Evolutionary conservation across 306 rosid genomes (phyloP).

Genomic region (Vachellia pachyceras): DNA sequence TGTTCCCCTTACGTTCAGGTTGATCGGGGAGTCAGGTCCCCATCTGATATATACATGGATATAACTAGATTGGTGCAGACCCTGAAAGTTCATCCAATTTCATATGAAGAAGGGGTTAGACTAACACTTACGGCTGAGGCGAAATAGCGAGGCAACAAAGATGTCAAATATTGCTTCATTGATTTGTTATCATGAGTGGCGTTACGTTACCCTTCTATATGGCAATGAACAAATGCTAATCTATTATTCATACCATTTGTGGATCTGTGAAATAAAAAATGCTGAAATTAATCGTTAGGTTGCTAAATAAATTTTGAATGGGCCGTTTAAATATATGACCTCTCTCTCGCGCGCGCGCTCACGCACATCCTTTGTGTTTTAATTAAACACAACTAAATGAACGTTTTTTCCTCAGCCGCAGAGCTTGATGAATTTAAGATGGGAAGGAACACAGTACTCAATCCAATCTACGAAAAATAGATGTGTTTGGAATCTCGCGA

Average conservation of each 20-base stretch:
- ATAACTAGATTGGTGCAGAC: conserved; percentile 71
- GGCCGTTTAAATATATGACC: background rate
- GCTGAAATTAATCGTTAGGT: background rate
- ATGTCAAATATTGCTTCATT: conserved; percentile 15
- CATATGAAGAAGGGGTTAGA: conserved; percentile 80
- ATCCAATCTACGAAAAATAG: background rate
- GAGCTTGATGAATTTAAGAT: background rate
- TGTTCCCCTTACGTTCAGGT: conserved; percentile 52
- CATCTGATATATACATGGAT: conserved; percentile 94
- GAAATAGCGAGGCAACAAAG: conserved; percentile 44
- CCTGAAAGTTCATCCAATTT: conserved; percentile 61
- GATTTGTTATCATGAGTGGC: conserved; percentile 22
- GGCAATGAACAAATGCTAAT: background rate
- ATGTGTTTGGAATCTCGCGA: too few relatives aligned
- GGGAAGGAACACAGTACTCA: background rate
- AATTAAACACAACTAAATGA: too few relatives aligned
- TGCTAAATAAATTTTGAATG: background rate
- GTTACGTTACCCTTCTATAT: conserved; percentile 5
- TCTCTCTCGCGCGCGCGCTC: background rate
- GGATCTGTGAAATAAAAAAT: background rate
- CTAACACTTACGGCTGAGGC: conserved; percentile 63
- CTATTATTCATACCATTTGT: background rate
- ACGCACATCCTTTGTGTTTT: too few relatives aligned
- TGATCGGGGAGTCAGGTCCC: conserved; percentile 88
- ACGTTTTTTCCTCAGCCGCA: background rate